Base-by-base conservation (phyloP, 2,329 filamentous ascomycete genomes). In the Calonectria multiphialidica region DNA sequence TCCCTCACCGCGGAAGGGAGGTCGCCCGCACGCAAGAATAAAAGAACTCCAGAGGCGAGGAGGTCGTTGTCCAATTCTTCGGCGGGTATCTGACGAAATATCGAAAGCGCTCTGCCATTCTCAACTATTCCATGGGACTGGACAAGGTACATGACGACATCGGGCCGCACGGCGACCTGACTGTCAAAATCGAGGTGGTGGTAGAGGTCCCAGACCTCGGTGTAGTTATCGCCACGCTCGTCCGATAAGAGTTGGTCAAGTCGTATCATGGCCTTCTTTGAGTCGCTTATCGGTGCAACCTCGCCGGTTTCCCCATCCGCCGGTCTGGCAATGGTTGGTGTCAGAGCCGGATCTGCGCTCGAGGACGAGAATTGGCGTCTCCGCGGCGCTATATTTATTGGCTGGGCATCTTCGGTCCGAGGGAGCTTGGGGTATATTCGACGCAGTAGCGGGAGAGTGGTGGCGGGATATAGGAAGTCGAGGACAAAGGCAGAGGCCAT, bases 381-480 rank as follows among this genome's bases (percentile, higher is more conserved):
- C 74, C 77, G 61, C 81, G 76, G 62, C 18, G 72, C 63, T 10
- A 67, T 68, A 18, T 64, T 37, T 21, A 69, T 49, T 12, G 59
- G 65, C 5, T 68, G 72, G 15, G 72, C 75, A 59, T 77, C 66
- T 49, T 77, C 81, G 25, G 78, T 65, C 50, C 71, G 76, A 9
- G 78, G 77, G 2, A 82, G 50, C 25, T 74, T 74, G n/a, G 81
- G 80, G 53, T 83, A 82, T 12, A 83, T 76, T 33, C 83, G 84
- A 49, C 85, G 85, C 71, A 89, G 76, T 6, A 88, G 81, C 16
- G 84, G 81, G 15, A 86, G 69, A 13, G 87, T 84, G 12, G 85
- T 85, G 40, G 77, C 85, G 6, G 89, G 89, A 65, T 90, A 90
- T 10, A 91, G 80, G 66, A 91, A 91, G 79, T 91, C 89, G 79